A percentile compares a stretch with the other conserved stretches of the same genome.
These are phyloP conservation scores for Penicillium decumbens DNA, from an alignment of 2,329 filamentous ascomycete species.

Conservation along the genomic window DNA sequence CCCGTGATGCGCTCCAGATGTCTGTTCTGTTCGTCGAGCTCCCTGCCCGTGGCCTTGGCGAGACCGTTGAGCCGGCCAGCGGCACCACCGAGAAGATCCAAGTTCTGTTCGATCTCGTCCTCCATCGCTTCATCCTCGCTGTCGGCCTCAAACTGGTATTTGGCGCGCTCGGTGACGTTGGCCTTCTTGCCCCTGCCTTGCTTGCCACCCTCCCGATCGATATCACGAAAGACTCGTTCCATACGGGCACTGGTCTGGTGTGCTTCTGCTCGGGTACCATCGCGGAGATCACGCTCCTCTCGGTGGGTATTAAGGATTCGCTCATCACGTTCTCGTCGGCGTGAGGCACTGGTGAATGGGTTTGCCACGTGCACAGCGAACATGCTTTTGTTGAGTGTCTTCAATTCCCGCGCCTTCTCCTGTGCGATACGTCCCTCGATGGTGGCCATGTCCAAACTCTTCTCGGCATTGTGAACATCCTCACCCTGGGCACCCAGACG, in stretches of 20 bases:
- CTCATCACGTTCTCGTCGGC: constrained; percentile 61
- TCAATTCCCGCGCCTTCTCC: constrained; percentile 76
- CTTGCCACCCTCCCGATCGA: constrained; percentile 51
- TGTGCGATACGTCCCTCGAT: constrained; percentile 71
- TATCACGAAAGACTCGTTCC: constrained; percentile 62
- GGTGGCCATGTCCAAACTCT: constrained; percentile 73
- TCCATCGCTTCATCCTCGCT: constrained; percentile 66
- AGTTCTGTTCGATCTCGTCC: constrained; percentile 64
- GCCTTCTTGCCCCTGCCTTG: constrained; percentile 48
- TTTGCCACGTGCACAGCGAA: constrained; percentile 77
- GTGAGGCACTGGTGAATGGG: constrained; percentile 67
- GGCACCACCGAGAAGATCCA: constrained; percentile 57
- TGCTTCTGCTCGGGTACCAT: constrained; percentile 54
- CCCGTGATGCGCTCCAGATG: constrained; percentile 70
- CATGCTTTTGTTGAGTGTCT: constrained; percentile 84
- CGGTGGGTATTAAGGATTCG: constrained; percentile 63
- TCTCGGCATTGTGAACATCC: constrained; percentile 74
- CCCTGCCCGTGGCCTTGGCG: constrained; percentile 67
- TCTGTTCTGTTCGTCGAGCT: constrained; percentile 72
- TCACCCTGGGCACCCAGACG: constrained; percentile 75
- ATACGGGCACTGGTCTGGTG: constrained; percentile 53
- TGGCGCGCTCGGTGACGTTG: constrained; percentile 59
- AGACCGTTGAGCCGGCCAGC: constrained; percentile 68
- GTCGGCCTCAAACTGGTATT: constrained; percentile 76
- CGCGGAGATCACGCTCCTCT: constrained; percentile 52